Evolutionary conservation across 495 filamentous ascomycete species (phyloP).

Genomic region (Tuber microsphaerosporum): DNA sequence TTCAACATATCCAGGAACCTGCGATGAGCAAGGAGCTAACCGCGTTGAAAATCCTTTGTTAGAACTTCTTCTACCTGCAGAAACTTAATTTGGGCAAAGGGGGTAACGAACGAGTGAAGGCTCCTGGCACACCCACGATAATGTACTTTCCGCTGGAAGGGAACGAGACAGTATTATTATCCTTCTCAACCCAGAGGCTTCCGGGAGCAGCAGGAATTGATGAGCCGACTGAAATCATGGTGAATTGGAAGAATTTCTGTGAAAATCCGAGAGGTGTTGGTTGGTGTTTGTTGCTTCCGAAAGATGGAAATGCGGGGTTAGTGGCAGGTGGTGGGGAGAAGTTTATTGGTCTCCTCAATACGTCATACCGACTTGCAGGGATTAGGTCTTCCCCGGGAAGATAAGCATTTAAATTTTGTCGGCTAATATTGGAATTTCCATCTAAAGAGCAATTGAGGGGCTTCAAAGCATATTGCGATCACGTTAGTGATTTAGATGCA

Average conservation of each 20-base stretch:
- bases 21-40: constrained; percentile 38
- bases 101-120: constrained; percentile 34
- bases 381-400: neutral
- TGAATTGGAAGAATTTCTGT: neutral
- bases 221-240: constrained; percentile 27
- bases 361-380: neutral
- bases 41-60: neutral
- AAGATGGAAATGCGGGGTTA: neutral
- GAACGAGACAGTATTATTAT: constrained; percentile 26
- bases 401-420: neutral
- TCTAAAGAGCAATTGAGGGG: neutral
- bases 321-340: neutral
- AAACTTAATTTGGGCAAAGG: neutral
- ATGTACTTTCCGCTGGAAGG: constrained; percentile 33
- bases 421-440: neutral
- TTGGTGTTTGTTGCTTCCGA: neutral
- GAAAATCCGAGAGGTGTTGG: neutral
- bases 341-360: neutral
- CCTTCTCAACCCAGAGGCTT: constrained; percentile 34
- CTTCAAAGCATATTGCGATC: neutral
- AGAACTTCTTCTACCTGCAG: neutral
- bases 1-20: constrained; percentile 35
- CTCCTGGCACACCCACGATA: constrained; percentile 39
- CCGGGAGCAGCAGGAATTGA: constrained; percentile 28
- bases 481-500: neutral